Evolutionary conservation across 768 basidiomycete species (phyloP).

Genomic region (Austroboletus eburneus): DNA sequence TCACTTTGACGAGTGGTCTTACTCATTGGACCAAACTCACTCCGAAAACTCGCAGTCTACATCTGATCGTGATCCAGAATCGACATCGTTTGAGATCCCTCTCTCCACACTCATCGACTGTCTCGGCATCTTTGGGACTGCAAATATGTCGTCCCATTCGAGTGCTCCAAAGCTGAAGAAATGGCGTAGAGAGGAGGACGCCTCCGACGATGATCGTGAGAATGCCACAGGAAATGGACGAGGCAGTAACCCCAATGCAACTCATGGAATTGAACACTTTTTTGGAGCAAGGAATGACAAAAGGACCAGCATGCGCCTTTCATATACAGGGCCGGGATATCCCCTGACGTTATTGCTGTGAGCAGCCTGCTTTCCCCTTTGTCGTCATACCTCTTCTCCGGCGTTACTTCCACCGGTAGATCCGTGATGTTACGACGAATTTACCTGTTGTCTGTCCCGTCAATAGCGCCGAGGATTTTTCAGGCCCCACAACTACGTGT

Average conservation of each 20-base stretch:
- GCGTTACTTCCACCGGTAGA: neutral
- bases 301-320: constrained; percentile 81
- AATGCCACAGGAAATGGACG: constrained; percentile 31
- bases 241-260: constrained; percentile 10
- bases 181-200: constrained; percentile 47
- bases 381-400: neutral
- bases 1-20: constrained; percentile 79
- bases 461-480: constrained; percentile 67
- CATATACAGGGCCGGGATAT: constrained; percentile 72
- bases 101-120: constrained; percentile 84
- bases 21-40: constrained; percentile 41
- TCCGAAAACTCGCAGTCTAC: constrained; percentile 20
- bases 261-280: constrained; percentile 49
- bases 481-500: constrained; percentile 82
- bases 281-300: constrained; percentile 51
- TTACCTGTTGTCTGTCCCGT: neutral
- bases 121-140: constrained; percentile 91
- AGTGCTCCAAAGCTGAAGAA: constrained; percentile 39
- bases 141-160: constrained; percentile 34
- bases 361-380: constrained; percentile 27
- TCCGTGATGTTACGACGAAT: constrained; percentile 5
- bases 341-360: constrained; percentile 79
- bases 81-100: constrained; percentile 72
- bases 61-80: constrained; percentile 11
- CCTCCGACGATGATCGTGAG: constrained; percentile 37